Base-by-base conservation (phyloP, 345 rosid species). In the Populus pruinosa region DNA sequence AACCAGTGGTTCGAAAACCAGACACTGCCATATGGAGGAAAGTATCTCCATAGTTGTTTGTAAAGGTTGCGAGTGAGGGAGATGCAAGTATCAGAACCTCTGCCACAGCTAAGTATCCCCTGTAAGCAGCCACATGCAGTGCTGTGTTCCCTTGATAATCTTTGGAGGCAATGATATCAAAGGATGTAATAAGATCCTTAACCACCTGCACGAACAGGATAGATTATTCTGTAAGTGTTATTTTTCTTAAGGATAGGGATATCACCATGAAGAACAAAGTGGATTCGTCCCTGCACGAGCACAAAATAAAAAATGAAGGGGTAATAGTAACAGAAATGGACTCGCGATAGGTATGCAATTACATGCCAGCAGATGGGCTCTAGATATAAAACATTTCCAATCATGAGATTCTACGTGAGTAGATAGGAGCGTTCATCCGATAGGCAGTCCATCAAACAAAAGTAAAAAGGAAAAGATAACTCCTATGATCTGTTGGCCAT, bases 1-100 rank as follows among this genome's bases (percentile, higher is more conserved):
- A 96, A 20, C 99, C 96, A 3, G 93, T 82, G 7, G 89, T 87
- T 55, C 88, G 83, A 71, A 93, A 93, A 66, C 92, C 94, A 9
- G 95, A 87, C 49, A 96, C 94, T n/a, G 88, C 96, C 86, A 87
- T 83, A 77, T 96, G 99, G 76, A 96, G 92, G 79, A 89, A 93
- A 63, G 96, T 92, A 83, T 92, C 92, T 14, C 99, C 98, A 25
- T 84, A 79, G 16, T 72, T 74, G 85, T 96, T 96, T 29, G 81
- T 82, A 18, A 39, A 14, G 3, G 86, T 83, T 69, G 83, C 79
- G 61, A 92, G 77, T 43, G 87, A 78, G 21, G 91, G 89, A 78
- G 90, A 83, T 78, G 85, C 71, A 13, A 16, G 77, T 73, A 96
- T 77, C 61, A 96, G 87, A 80, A 88, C 69, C 76, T 88, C 90